Percentiles rank a stretch among this genome's conserved stretches.
Evolutionary conservation across 1,139 yeast species (phyloP).

Genomic region (Kurtzmaniella quercitrusa): DNA sequence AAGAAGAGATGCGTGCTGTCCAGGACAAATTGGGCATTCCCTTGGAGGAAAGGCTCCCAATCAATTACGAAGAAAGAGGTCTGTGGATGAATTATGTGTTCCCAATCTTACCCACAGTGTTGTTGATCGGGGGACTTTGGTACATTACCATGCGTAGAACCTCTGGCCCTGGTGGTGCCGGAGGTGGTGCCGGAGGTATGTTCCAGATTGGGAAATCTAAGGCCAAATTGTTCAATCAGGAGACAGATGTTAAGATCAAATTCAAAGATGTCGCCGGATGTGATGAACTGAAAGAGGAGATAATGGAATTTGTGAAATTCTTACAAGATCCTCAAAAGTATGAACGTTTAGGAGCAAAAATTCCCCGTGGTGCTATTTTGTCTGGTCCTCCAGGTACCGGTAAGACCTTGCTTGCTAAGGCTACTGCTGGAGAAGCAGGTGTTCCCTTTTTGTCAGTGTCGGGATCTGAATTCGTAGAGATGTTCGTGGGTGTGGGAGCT

Average conservation of each 20-base stretch:
- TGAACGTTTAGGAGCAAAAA: conserved; percentile 75
- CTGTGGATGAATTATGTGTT: conserved; percentile 51
- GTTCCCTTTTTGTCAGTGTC: conserved; percentile 81
- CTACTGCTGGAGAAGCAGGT: conserved; percentile 84
- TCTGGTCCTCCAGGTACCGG: conserved; percentile 91
- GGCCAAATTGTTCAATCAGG: conserved; percentile 68
- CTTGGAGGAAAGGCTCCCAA: conserved; percentile 58
- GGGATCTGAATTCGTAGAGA: conserved; percentile 76
- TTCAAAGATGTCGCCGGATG: conserved; percentile 83
- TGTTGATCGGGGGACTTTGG: conserved; percentile 68
- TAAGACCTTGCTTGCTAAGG: conserved; percentile 75
- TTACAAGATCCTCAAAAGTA: conserved; percentile 70
- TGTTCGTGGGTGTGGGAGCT: conserved; percentile 85
- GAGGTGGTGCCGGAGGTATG: conserved; percentile 54
- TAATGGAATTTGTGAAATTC: conserved; percentile 80
- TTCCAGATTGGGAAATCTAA: conserved; percentile 65
- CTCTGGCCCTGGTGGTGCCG: conserved; percentile 38
- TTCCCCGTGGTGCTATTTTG: conserved; percentile 78
- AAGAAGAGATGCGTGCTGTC: conserved; percentile 57
- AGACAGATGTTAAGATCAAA: conserved; percentile 64
- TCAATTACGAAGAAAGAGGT: conserved; percentile 58
- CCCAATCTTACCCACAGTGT: conserved; percentile 64
- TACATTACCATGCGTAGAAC: conserved; percentile 61
- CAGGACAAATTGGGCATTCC: conserved; percentile 62
- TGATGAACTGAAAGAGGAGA: conserved; percentile 79